Conservation (phyloP, 2,329 filamentous ascomycete species). For the Arthrobotrys sphaeroides region DNA sequence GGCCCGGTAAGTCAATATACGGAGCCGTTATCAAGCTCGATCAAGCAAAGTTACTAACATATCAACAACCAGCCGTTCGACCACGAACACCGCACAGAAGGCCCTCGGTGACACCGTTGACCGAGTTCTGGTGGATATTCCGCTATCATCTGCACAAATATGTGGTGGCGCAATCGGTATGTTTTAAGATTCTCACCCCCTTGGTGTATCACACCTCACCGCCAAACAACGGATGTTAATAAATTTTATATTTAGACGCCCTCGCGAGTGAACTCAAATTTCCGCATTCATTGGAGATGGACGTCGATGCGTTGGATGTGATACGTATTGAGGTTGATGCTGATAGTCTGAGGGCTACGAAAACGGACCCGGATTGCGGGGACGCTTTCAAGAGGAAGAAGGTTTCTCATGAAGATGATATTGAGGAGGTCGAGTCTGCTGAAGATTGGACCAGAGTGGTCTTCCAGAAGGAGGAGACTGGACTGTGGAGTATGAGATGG, state of each 20-base stretch:
- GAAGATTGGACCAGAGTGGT: not conserved
- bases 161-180: conserved; percentile 16
- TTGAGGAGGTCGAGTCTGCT: not conserved
- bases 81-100: conserved; percentile 5
- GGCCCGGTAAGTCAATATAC: conserved; percentile 10
- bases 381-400: not conserved
- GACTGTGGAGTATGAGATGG: conserved; percentile 21
- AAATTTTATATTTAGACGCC: conserved; percentile 15
- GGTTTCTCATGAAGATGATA: not conserved
- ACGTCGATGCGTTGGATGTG: not conserved
- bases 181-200: too few species aligned
- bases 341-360: conserved; percentile 22
- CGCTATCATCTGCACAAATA: not conserved
- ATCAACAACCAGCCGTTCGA: not conserved
- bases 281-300: not conserved
- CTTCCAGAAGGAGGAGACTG: conserved; percentile 12
- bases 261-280: conserved; percentile 13
- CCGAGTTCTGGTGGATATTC: conserved; percentile 31
- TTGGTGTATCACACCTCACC: not conserved
- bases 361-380: not conserved
- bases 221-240: conserved; percentile 11
- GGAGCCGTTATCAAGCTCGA: not conserved
- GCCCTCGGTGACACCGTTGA: not conserved
- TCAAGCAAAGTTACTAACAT: not conserved
- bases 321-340: conserved; percentile 24